phyloP scores from a whole-genome alignment of 352 stramenopile species.

The Phytophthora sansomeana region DNA sequence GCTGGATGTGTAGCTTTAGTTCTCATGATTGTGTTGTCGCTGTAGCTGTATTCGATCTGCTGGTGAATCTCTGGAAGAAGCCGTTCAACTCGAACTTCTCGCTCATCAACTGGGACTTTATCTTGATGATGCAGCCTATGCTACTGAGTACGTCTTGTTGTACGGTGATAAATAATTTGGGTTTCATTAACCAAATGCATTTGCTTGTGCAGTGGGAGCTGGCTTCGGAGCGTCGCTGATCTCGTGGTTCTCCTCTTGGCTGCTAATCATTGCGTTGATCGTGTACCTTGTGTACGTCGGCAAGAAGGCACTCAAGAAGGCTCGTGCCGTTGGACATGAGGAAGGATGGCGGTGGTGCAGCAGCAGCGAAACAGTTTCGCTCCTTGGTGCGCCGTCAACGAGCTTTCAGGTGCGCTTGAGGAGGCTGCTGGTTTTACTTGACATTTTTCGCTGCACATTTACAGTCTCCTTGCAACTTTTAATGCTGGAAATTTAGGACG shows the following conservation, averaged over 20 bases:
- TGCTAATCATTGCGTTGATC: conserved; percentile 85
- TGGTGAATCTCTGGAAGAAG: conserved; percentile 49
- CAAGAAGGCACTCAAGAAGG: conserved; percentile 79
- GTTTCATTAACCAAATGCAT: neutral
- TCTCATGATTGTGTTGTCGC: conserved; percentile 1
- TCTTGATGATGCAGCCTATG: conserved; percentile 94
- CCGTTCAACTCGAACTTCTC: conserved; percentile 51
- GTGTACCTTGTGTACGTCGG: conserved; percentile 84
- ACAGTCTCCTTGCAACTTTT: neutral
- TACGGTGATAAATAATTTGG: neutral
- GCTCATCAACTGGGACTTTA: conserved; percentile 95
- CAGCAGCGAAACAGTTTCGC: conserved; percentile 33
- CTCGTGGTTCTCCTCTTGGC: conserved; percentile 84
- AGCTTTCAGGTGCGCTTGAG: conserved; percentile 34
- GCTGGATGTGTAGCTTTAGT: neutral
- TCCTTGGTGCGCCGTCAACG: conserved; percentile 40
- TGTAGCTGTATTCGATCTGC: conserved; percentile 40
- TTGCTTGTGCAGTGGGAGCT: conserved; percentile 39
- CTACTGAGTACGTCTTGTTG: conserved; percentile 39
- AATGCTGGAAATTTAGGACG: conserved; percentile 19
- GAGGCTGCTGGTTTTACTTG: no score
- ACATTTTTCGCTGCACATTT: no score
- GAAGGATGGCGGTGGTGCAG: conserved; percentile 65
- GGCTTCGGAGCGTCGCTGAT: conserved; percentile 85
- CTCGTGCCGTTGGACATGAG: conserved; percentile 78